Evolutionary conservation across 2,329 filamentous ascomycete genomes (phyloP).

Genomic region (Diaporthe humulicola): DNA sequence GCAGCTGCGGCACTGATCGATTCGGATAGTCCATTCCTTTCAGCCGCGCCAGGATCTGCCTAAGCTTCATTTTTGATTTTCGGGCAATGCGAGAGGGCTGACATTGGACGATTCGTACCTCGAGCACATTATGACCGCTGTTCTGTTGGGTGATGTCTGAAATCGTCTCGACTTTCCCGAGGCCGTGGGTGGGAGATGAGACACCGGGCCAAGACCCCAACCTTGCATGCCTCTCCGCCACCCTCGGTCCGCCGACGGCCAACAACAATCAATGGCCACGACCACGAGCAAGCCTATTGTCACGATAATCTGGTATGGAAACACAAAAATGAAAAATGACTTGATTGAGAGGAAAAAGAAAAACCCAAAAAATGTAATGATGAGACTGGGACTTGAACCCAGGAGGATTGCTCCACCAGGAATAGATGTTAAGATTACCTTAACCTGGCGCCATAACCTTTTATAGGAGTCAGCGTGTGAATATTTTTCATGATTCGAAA

Average conservation of each 20-base stretch:
- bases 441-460: conserved; percentile 33
- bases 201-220: conserved; percentile 4
- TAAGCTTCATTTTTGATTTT: neutral
- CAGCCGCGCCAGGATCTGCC: conserved; percentile 18
- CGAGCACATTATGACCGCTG: neutral
- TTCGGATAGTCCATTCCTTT: neutral
- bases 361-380: neutral
- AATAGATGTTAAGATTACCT: conserved; percentile 31
- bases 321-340: neutral
- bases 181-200: conserved; percentile 18
- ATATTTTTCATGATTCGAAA: neutral
- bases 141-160: conserved; percentile 3
- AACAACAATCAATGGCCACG: neutral
- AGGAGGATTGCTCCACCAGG: conserved; percentile 34
- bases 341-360: neutral
- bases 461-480: neutral
- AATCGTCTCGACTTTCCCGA: conserved; percentile 15
- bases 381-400: conserved; percentile 31
- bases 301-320: no score
- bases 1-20: conserved; percentile 9
- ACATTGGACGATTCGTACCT: conserved; percentile 2
- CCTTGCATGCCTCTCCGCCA: conserved; percentile 6
- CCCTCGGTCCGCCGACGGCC: neutral
- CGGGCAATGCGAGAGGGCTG: conserved; percentile 16
- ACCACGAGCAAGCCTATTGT: neutral